These are phyloP conservation scores for Suillus paluster DNA, from an alignment of 768 basidiomycete species.

Conservation along the genomic window DNA sequence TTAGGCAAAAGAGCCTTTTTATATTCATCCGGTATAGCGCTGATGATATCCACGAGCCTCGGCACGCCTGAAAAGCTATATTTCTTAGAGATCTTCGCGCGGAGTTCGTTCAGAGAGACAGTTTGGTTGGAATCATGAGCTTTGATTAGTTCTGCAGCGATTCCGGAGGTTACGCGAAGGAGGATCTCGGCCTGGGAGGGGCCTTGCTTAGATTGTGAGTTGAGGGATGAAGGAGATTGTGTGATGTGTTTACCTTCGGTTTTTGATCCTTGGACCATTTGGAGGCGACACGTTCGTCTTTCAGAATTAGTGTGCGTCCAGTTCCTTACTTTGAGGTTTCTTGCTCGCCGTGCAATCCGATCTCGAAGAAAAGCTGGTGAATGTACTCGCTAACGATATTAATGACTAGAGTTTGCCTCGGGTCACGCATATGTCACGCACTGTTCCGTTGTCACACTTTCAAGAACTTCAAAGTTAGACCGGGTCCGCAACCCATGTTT, in stretches of 20 bases:
- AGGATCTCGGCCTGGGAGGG: constrained; percentile 91
- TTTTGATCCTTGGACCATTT: constrained; percentile 48
- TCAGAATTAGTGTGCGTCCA: background rate
- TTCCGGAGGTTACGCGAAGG: constrained; percentile 90
- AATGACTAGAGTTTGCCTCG: background rate
- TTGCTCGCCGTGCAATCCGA: background rate
- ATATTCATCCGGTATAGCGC: constrained; percentile 97
- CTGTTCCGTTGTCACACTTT: constrained; percentile 5
- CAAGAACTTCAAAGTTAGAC: too few species aligned
- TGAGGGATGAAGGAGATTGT: background rate
- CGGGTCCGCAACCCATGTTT: constrained; percentile 8
- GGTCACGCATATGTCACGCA: constrained; percentile 6
- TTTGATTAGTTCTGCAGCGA: constrained; percentile 92
- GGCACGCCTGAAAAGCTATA: constrained; percentile 86
- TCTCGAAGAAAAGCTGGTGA: background rate
- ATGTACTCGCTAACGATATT: too few species aligned
- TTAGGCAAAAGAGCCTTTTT: constrained; percentile 90
- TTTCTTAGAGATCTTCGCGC: constrained; percentile 89
- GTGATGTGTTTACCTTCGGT: constrained; percentile 35
- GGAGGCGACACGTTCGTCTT: too few species aligned
- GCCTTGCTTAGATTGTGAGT: constrained; percentile 39
- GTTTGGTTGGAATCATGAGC: constrained; percentile 78
- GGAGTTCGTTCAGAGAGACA: constrained; percentile 87
- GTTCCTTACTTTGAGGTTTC: background rate
- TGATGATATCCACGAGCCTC: constrained; percentile 95